These are phyloP conservation scores for Rosa multiflora DNA, from an alignment of 306 rosid genomes.

Conservation along the genomic window DNA sequence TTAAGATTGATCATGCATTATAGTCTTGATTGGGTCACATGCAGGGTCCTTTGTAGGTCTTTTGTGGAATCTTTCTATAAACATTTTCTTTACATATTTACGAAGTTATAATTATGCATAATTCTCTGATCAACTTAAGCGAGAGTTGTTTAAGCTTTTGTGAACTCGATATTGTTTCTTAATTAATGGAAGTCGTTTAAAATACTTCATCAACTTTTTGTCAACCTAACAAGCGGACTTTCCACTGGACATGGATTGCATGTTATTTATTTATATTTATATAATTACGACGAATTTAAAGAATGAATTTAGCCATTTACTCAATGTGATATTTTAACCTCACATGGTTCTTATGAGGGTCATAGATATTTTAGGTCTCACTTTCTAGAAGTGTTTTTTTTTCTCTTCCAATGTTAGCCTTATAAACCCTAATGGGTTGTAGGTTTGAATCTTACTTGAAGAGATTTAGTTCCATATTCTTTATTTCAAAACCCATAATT, in stretches of 20 bases:
- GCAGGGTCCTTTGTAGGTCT: constrained; percentile 41
- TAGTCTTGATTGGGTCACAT: constrained; percentile 52
- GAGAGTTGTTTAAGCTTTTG: background rate
- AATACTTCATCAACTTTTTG: background rate
- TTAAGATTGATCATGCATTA: constrained; percentile 13
- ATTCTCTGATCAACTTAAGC: background rate
- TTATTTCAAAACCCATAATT: too few species aligned
- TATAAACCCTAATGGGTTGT: background rate
- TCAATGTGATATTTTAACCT: background rate
- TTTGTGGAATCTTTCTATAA: background rate
- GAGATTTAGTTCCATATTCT: background rate
- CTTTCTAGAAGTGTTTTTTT: too few species aligned
- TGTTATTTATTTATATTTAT: background rate
- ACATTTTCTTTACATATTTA: background rate
- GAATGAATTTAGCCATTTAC: background rate
- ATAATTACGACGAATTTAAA: too few species aligned
- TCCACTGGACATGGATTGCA: background rate
- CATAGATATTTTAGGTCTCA: background rate
- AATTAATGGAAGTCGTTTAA: background rate
- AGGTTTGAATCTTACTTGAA: background rate
- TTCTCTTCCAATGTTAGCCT: background rate
- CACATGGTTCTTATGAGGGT: background rate
- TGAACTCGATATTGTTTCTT: background rate
- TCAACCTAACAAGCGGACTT: background rate
- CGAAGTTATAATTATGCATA: background rate